These are phyloP conservation scores for Infundibulicybe gibba DNA, from an alignment of 768 basidiomycete species.

Conservation along the genomic window DNA sequence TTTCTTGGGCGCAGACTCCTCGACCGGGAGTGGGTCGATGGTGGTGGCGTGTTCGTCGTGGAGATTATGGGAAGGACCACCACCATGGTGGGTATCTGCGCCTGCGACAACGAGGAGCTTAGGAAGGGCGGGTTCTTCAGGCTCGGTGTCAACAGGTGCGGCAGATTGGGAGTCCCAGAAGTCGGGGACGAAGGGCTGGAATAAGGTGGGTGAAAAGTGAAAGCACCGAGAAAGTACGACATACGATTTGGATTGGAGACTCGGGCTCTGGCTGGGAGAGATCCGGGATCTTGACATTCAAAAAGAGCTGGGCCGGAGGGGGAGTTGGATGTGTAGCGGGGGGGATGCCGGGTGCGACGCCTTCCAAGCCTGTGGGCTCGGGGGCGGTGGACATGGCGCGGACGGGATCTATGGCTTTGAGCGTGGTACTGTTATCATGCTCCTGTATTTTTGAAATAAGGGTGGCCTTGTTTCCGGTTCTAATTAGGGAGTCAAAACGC, in stretches of 20 bases:
- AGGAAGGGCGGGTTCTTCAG: conserved; percentile 25
- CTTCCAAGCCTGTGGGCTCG: conserved; percentile 19
- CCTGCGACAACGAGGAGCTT: conserved; percentile 44
- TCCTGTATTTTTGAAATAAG: conserved; percentile 53
- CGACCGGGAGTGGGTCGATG: conserved; percentile 10
- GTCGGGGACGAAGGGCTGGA: conserved; percentile 44
- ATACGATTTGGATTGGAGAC: conserved; percentile 54
- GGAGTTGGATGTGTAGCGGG: conserved; percentile 22
- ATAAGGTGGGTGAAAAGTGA: not conserved
- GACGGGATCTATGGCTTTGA: conserved; percentile 15
- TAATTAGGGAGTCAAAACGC: conserved; percentile 18
- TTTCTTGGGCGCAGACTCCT: conserved; percentile 1
- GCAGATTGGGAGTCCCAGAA: conserved; percentile 34
- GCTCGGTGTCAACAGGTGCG: conserved; percentile 7
- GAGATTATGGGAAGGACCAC: conserved; percentile 34
- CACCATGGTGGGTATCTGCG: conserved; percentile 29
- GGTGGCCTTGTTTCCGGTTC: conserved; percentile 56
- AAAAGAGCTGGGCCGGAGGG: conserved; percentile 25
- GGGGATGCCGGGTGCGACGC: conserved; percentile 40
- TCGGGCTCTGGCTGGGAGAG: conserved; percentile 38
- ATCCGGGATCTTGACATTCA: conserved; percentile 58
- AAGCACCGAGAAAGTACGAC: conserved; percentile 21
- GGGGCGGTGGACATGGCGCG: conserved; percentile 20
- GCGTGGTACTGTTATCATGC: conserved; percentile 32
- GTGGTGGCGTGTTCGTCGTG: conserved; percentile 15